Evolutionary conservation across 305 asterid genomes (phyloP).

Genomic region (Fraxinus velutina): DNA sequence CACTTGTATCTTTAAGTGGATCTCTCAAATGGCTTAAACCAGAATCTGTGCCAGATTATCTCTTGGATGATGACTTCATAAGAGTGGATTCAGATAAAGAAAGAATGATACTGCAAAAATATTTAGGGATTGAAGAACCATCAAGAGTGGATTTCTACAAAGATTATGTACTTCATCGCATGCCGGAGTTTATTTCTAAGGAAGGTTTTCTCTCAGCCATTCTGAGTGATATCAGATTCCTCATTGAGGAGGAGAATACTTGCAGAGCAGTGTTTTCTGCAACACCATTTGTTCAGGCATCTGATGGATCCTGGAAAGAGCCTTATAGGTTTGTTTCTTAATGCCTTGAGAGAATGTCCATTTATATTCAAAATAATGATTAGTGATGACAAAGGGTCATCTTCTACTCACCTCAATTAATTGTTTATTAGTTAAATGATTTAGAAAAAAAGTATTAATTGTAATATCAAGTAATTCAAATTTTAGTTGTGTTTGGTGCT

Average conservation of each 20-base stretch:
- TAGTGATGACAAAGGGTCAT: neutral
- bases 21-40: constrained; percentile 87
- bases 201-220: constrained; percentile 57
- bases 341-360: constrained; percentile 3
- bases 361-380: constrained; percentile 8
- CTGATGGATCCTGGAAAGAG: constrained; percentile 80
- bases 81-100: constrained; percentile 82
- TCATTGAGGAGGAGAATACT: constrained; percentile 67
- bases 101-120: constrained; percentile 57
- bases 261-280: constrained; percentile 57
- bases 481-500: neutral
- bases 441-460: neutral
- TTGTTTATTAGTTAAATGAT: neutral
- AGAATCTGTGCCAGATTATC: constrained; percentile 55
- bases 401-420: neutral
- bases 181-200: constrained; percentile 57
- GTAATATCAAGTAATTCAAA: neutral
- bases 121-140: constrained; percentile 70
- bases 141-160: constrained; percentile 64
- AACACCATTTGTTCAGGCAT: constrained; percentile 68
- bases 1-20: constrained; percentile 64
- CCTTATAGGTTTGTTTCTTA: constrained; percentile 60
- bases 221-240: constrained; percentile 52
- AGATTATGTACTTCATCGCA: constrained; percentile 61
- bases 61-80: constrained; percentile 77